phyloP scores from a whole-genome alignment of 768 basidiomycete species.

The Tulasnella sp. region DNA sequence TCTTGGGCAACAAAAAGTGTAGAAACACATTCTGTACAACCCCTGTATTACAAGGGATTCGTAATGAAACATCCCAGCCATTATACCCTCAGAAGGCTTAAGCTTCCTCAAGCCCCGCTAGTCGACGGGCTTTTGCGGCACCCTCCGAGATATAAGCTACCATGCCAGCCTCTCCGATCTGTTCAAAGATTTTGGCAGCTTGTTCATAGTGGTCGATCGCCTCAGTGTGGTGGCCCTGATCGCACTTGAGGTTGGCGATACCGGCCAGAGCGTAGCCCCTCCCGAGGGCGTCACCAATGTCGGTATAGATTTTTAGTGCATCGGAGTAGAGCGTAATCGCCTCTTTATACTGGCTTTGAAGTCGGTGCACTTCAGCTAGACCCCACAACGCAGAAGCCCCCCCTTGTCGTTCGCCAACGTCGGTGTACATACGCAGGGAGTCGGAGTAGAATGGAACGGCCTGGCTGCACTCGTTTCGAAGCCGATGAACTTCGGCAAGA shows the following conservation, averaged over 20 bases:
- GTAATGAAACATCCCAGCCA: too few relatives aligned
- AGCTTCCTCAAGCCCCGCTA: not conserved
- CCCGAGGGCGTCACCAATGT: not conserved
- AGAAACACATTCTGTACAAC: too few relatives aligned
- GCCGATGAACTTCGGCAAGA: not conserved
- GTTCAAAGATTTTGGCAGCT: not conserved
- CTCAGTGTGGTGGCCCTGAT: not conserved
- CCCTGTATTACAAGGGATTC: too few relatives aligned
- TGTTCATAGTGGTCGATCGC: not conserved
- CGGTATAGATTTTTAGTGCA: not conserved
- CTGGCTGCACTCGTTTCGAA: not conserved
- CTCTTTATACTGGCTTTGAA: not conserved
- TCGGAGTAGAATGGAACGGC: not conserved
- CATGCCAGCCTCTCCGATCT: not conserved
- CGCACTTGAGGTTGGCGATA: not conserved
- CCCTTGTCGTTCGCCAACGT: not conserved
- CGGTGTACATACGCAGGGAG: not conserved
- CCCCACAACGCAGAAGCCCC: not conserved
- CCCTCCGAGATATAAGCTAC: not conserved
- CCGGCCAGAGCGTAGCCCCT: not conserved
- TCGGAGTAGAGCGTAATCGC: not conserved
- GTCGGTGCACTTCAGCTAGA: not conserved
- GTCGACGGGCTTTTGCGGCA: not conserved
- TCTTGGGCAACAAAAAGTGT: too few relatives aligned
- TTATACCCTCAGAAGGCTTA: too few relatives aligned